These are phyloP conservation scores for Erigeron philadelphicus DNA, from an alignment of 140 eudicot species.

Conservation along the genomic window DNA sequence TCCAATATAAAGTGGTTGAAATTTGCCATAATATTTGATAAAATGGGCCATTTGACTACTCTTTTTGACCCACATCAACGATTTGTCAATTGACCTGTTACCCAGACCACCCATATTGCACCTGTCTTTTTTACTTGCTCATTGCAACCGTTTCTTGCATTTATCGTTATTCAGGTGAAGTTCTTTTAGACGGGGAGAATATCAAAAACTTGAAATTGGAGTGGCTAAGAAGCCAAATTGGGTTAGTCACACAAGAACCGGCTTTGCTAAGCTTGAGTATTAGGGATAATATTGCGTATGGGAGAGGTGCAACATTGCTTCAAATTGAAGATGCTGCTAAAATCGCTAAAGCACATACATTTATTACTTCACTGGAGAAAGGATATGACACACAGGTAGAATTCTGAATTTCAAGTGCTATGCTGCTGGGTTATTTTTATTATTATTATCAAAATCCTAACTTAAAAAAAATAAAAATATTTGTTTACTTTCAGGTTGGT, in stretches of 20 bases:
- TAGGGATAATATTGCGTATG: constrained; percentile 88
- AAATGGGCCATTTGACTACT: background rate
- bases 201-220: constrained; percentile 86
- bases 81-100: background rate
- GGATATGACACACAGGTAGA: constrained; percentile 95
- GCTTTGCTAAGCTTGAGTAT: constrained; percentile 87
- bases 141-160: background rate
- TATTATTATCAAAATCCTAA: background rate
- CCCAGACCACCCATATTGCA: background rate
- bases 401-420: background rate
- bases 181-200: constrained; percentile 92
- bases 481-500: constrained; percentile 56
- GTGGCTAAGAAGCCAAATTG: constrained; percentile 94
- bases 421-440: background rate
- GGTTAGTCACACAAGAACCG: constrained; percentile 95
- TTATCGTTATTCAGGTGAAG: constrained; percentile 57
- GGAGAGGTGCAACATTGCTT: constrained; percentile 69
- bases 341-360: constrained; percentile 86
- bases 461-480: constrained; percentile 8
- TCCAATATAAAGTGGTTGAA: background rate
- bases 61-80: background rate
- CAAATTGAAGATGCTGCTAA: constrained; percentile 98
- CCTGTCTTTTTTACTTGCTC: constrained; percentile 6
- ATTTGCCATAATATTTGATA: background rate
- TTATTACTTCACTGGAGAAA: constrained; percentile 77